These are phyloP conservation scores for Colletotrichum incanum DNA, from an alignment of 2,329 filamentous ascomycete species.

Conservation along the genomic window DNA sequence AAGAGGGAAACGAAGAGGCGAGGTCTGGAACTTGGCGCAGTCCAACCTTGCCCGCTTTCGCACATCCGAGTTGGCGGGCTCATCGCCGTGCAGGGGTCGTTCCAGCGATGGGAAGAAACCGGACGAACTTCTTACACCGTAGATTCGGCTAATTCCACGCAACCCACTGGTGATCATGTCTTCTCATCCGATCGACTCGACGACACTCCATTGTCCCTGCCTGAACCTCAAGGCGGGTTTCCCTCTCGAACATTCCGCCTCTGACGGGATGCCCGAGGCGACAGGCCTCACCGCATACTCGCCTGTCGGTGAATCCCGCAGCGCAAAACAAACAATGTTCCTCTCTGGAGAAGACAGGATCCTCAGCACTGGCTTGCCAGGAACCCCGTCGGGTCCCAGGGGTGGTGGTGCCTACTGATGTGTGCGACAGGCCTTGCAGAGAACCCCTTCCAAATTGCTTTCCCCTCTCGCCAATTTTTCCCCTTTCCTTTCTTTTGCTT, in stretches of 20 bases:
- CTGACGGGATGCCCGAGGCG: slow-evolving; percentile 12
- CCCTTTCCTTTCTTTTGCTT: background rate
- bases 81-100: slow-evolving; percentile 1
- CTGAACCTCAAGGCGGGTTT: background rate
- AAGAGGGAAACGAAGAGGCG: background rate
- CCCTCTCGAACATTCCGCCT: background rate
- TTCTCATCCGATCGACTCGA: slow-evolving; percentile 5
- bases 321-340: background rate
- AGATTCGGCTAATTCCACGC: slow-evolving; percentile 16
- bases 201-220: background rate
- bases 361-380: background rate
- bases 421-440: background rate
- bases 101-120: background rate
- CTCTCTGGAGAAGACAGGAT: background rate
- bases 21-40: background rate
- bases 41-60: slow-evolving; percentile 10
- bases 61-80: background rate
- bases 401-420: background rate
- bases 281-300: slow-evolving; percentile 8
- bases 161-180: background rate
- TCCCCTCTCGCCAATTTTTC: background rate
- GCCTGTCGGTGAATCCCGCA: background rate
- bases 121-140: slow-evolving; percentile 26
- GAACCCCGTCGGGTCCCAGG: background rate
- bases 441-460: background rate